A percentile compares a stretch with the other conserved stretches of the same genome.
Evolutionary conservation across 495 filamentous ascomycete genomes (phyloP).

Genomic region (Annulohypoxylon nitens): DNA sequence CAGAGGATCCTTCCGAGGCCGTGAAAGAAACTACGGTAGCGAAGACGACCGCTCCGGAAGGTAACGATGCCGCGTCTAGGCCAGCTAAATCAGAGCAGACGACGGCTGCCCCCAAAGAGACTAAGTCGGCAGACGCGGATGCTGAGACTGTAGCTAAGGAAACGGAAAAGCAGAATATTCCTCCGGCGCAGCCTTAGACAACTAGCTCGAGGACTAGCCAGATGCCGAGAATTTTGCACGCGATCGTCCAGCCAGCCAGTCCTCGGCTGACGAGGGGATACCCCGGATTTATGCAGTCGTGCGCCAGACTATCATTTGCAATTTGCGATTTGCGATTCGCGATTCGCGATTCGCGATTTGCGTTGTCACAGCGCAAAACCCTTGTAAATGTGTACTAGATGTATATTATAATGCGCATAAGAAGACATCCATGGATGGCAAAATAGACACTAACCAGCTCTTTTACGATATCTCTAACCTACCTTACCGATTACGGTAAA

Average conservation of each 20-base stretch:
- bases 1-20: constrained; percentile 49
- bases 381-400: constrained; percentile 28
- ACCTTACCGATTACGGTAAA: constrained; percentile 3
- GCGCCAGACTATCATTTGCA: constrained; percentile 19
- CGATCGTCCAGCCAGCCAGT: background rate
- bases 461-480: constrained; percentile 6
- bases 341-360: constrained; percentile 8
- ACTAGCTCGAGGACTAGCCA: background rate
- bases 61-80: background rate
- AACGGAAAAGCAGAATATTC: constrained; percentile 28
- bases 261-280: constrained; percentile 9
- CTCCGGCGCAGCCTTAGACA: constrained; percentile 27
- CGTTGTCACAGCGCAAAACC: constrained; percentile 9
- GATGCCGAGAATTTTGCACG: background rate
- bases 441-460: constrained; percentile 33
- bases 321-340: no score
- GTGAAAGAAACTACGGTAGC: constrained; percentile 12
- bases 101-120: constrained; percentile 1
- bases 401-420: constrained; percentile 32
- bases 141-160: constrained; percentile 19
- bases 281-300: constrained; percentile 14
- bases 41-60: constrained; percentile 22
- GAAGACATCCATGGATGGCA: constrained; percentile 12
- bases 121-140: constrained; percentile 23
- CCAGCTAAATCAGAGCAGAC: constrained; percentile 3